Conservation (phyloP, 139 green algal species). For the Chlorella ohadii region DNA sequence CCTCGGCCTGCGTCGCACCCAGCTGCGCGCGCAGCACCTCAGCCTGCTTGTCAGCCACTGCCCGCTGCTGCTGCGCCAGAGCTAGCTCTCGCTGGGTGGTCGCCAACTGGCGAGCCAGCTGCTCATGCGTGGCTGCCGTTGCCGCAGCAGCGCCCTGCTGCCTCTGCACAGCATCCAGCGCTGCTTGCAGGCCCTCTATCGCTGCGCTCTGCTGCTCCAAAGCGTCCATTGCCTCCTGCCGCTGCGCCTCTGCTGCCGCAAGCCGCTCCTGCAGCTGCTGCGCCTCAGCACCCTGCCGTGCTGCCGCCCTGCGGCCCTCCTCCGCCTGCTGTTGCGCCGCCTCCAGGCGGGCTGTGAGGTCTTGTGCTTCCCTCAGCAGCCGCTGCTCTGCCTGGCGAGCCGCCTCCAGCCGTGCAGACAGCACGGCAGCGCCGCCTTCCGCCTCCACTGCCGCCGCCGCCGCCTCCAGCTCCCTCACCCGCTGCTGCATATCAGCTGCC, state of each 20-base stretch:
- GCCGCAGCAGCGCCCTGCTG: neutral
- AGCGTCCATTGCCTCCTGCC: conserved; percentile 5
- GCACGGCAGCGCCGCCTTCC: neutral
- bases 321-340: neutral
- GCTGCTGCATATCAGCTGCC: conserved; percentile 3
- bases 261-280: conserved; percentile 14
- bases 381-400: conserved; percentile 20
- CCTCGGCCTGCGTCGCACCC: neutral
- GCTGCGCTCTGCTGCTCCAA: conserved; percentile 28
- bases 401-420: neutral
- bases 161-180: conserved; percentile 1
- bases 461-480: neutral
- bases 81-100: neutral
- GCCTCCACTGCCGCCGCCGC: neutral
- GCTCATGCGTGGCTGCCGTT: neutral
- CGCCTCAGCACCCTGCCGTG: neutral
- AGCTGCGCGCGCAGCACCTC: conserved; percentile 16
- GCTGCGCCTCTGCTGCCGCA: conserved; percentile 8
- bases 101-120: neutral
- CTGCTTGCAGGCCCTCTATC: conserved; percentile 12
- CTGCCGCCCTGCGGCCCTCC: neutral
- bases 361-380: conserved; percentile 23
- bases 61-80: neutral
- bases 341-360: neutral
- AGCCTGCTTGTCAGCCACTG: conserved; percentile 10